Evolutionary conservation across 2,329 filamentous ascomycete species (phyloP).

Genomic region (Aspergillus vadensis): DNA sequence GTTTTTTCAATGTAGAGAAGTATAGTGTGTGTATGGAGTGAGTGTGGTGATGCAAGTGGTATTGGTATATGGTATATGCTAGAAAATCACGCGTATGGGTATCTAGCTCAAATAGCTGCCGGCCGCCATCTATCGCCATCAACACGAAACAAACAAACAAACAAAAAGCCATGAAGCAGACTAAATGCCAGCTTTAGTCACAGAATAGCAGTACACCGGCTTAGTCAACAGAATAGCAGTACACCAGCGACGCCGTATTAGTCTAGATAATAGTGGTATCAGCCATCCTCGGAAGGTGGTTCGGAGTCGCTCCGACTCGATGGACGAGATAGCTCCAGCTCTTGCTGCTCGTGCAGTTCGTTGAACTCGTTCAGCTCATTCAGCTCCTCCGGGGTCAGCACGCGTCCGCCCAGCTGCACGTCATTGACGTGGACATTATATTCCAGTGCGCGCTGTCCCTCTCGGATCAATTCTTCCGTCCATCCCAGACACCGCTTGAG

Average conservation of each 20-base stretch:
- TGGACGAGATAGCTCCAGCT: slow-evolving; percentile 33
- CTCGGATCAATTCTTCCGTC: slow-evolving; percentile 87
- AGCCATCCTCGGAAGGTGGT: neutral
- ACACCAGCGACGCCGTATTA: neutral
- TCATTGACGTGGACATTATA: slow-evolving; percentile 80
- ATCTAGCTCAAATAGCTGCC: neutral
- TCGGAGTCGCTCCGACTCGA: slow-evolving; percentile 30
- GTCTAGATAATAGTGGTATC: neutral
- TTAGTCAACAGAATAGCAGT: neutral
- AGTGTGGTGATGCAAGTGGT: no score
- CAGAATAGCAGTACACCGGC: neutral
- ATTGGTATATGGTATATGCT: neutral
- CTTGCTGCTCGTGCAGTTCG: slow-evolving; percentile 25
- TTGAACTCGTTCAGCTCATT: slow-evolving; percentile 27
- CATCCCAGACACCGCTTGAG: slow-evolving; percentile 85
- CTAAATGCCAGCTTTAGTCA: slow-evolving; percentile 8
- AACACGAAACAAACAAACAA: neutral
- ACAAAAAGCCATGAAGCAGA: neutral
- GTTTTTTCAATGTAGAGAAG: no score
- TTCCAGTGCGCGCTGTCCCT: slow-evolving; percentile 82
- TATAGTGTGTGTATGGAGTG: neutral
- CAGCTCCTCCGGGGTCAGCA: slow-evolving; percentile 69
- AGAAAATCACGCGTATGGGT: neutral
- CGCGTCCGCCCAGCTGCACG: slow-evolving; percentile 76
- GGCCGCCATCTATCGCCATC: neutral